Percentiles rank a stretch among this genome's conserved stretches.
Evolutionary conservation across 148 eudicot genomes (phyloP).

Genomic region (Camellia japonica): DNA sequence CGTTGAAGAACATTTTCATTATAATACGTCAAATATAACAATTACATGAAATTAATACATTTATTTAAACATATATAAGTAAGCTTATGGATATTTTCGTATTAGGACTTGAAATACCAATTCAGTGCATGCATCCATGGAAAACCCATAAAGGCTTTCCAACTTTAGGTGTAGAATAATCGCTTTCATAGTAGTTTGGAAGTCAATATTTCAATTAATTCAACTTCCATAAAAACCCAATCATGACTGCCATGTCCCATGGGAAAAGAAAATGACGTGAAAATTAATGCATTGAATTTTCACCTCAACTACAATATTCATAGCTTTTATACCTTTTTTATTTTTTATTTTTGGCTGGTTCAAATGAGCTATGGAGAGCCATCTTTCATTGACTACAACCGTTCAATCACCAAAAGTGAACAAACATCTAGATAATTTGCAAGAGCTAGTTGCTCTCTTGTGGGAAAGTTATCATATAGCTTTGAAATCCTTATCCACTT

Average conservation of each 20-base stretch:
- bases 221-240: constrained; percentile 4
- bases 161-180: background rate
- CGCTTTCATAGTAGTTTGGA: background rate
- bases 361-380: background rate
- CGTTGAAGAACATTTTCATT: background rate
- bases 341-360: too few species aligned
- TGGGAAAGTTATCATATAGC: background rate
- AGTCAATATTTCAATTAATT: background rate
- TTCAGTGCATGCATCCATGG: background rate
- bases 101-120: too few species aligned
- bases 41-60: too few species aligned
- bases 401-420: background rate
- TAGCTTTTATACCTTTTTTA: too few species aligned
- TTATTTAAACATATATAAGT: too few species aligned
- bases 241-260: background rate
- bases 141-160: background rate
- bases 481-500: background rate
- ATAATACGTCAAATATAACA: background rate
- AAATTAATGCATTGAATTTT: background rate
- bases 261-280: background rate
- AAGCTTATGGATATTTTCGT: background rate
- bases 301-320: too few species aligned
- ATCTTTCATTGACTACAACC: background rate
- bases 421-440: background rate
- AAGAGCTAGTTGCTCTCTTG: background rate